These are phyloP conservation scores for Mycosphaerella arachidis DNA, from an alignment of 2,329 filamentous ascomycete genomes.

Conservation along the genomic window DNA sequence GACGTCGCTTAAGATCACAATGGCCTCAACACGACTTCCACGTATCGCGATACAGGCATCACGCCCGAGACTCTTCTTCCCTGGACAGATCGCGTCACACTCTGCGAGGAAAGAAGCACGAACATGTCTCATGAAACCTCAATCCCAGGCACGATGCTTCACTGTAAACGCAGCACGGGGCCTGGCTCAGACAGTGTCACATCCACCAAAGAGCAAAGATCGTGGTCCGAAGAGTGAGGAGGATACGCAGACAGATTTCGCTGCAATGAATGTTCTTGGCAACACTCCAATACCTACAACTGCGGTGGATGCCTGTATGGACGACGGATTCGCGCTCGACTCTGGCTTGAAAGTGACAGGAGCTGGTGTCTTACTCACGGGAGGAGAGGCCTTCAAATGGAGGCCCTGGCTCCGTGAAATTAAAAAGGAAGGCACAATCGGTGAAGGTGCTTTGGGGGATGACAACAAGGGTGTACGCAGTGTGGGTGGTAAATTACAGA, in stretches of 20 bases:
- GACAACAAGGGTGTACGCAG: constrained; percentile 31
- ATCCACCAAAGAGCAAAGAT: constrained; percentile 45
- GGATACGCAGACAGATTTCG: constrained; percentile 67
- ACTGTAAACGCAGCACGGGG: background rate
- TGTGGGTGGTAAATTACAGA: constrained; percentile 53
- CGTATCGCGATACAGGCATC: background rate
- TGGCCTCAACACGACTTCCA: background rate
- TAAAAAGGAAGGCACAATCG: constrained; percentile 33
- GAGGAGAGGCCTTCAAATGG: constrained; percentile 86
- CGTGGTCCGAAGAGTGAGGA: constrained; percentile 59
- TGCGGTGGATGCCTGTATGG: constrained; percentile 73
- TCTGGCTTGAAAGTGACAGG: constrained; percentile 68
- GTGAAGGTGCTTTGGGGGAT: constrained; percentile 36
- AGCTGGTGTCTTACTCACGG: constrained; percentile 71
- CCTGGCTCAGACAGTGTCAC: background rate
- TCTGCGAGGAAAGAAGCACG: background rate
- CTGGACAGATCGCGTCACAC: background rate
- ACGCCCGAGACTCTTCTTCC: background rate
- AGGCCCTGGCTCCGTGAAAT: constrained; percentile 63
- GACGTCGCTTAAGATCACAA: background rate
- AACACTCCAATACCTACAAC: constrained; percentile 73
- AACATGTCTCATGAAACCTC: background rate
- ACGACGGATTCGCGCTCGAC: constrained; percentile 81
- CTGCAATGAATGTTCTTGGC: constrained; percentile 71
- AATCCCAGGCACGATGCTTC: background rate